Evolutionary conservation across 768 basidiomycete genomes (phyloP), one percentile per base, ranked within the genome.

Genomic region (Cantharellus anzutake): DNA sequence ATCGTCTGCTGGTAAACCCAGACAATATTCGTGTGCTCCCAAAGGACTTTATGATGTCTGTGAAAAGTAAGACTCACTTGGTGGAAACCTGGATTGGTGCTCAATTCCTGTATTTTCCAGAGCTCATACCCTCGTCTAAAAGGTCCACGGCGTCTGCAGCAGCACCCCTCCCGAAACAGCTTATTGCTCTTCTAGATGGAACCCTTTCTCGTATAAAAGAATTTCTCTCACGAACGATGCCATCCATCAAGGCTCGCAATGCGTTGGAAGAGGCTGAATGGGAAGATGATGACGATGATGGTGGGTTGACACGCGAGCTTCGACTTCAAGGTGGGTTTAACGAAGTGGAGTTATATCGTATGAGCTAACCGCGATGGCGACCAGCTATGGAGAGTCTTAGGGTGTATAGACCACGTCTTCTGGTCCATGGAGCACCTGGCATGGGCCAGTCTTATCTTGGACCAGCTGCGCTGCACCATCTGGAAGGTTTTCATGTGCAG

Each of bases 401-500:
- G 7, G 78, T 98, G 4, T 87, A 94, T 69, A 81, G 93, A 57
- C 96, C 96, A 5, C 78, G 96, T 4, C 76, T 98, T 2, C 70
- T 92, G 5, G 71, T 99, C 5, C 79, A 87, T 71, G 96, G 96
- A 3, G 70, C 77, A 7, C 66, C 74, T 3, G 93, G 94, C 5
- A 88, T 94, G 86, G 96, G 96, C 1, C 96, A 98, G 69, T 74
- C 74, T 3, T 92, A 88, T 66, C 73, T 98, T 61, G 94, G 89
- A 42, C 82, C 92, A 1, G 96, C 94, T 0, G 81, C 87, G 3
- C 71, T 99, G 41, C 92, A 98, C 72, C 84, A 93, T 68, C 72
- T 99, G 20, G 96, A 99, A 72, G 94, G 96, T 0, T 96, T 87
- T 69, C 89, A 97, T 67, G 78, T 97, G 0, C 96, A 99, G 70